Percentiles rank a stretch among this genome's conserved stretches.
Conservation (phyloP, 129 eudicot genomes). For the Dittrichia graveolens region DNA sequence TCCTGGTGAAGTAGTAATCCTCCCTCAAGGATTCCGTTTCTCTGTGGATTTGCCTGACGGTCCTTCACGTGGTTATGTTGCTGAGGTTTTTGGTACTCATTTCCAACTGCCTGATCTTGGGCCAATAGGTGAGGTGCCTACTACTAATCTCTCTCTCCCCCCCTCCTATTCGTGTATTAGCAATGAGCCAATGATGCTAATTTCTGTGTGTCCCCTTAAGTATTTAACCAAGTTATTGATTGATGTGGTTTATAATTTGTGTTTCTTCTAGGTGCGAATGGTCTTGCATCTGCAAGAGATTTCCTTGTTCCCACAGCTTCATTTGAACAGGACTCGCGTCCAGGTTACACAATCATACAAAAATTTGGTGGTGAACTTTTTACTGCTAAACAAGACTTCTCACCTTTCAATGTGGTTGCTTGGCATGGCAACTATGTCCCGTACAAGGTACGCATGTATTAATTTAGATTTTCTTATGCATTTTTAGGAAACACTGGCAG, state of each 20-base stretch:
- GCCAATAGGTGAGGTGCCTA: slow-evolving; percentile 86
- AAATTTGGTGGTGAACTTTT: slow-evolving; percentile 97
- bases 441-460: slow-evolving; percentile 61
- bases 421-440: slow-evolving; percentile 99
- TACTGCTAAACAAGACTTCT: slow-evolving; percentile 95
- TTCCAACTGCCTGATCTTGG: slow-evolving; percentile 98
- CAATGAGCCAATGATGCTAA: background rate
- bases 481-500: background rate
- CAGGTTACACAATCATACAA: slow-evolving; percentile 76
- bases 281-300: slow-evolving; percentile 92
- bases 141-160: background rate
- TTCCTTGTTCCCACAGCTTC: slow-evolving; percentile 86
- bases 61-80: slow-evolving; percentile 93
- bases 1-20: slow-evolving; percentile 83
- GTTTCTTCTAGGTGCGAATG: slow-evolving; percentile 80
- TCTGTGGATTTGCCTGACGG: slow-evolving; percentile 83
- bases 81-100: slow-evolving; percentile 92
- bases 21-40: slow-evolving; percentile 94
- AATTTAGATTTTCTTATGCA: background rate
- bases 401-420: slow-evolving; percentile 97
- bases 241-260: slow-evolving; percentile 2
- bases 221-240: slow-evolving; percentile 11
- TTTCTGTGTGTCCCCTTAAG: background rate
- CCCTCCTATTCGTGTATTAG: background rate
- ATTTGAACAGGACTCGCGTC: slow-evolving; percentile 62